Evolutionary conservation across 805 yeast species (phyloP), one percentile per base, ranked within the genome.

Genomic region (Candida endomychidarum): DNA sequence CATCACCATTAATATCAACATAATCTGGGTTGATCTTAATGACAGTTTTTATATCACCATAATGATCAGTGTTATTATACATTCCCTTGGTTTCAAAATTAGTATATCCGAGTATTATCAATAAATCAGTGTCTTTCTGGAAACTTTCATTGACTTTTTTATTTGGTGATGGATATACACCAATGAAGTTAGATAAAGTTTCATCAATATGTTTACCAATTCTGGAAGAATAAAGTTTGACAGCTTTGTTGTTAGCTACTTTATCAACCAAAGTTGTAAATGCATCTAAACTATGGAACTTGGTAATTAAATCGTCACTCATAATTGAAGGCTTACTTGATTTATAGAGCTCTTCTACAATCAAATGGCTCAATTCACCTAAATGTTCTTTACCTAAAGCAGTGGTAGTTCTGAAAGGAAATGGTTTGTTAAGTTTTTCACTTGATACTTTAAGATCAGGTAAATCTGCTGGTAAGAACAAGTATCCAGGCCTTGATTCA

Each of bases 141-240:
- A 61, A 43, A 27, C 53, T 43, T 6, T 51, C 42, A 16, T 28
- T 40, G 8, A 60, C 52, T 20, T 40, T 42, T 3, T 44, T 24
- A 9, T 51, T 37, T 0, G 62, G 40, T 74, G 76, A 47, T 7
- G 50, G 53, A 57, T 83, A 90, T 25, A 77, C 79, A 26, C 96
- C 96, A 45, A 80, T 71, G 54, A 75, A 89, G 34, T 74, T 68
- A 6, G 74, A 66, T 44, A 72, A 66, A n/a, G 78, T 61, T 63
- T 89, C 97, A 61, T 89, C 81, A 28, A 89, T 61, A 7, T 86
- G 81, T 58, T 88, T 83, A 11, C 89, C 95, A 56, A 66, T 58
- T 77, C 77, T 58, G 61, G 85, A 49, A 71, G 77, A 58, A 78
- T 81, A 54, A 77, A 73, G 37, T 65, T 64, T 72, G 27, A 70